Evolutionary conservation across 2,329 filamentous ascomycete genomes (phyloP).

Genomic region (Monilinia laxa): DNA sequence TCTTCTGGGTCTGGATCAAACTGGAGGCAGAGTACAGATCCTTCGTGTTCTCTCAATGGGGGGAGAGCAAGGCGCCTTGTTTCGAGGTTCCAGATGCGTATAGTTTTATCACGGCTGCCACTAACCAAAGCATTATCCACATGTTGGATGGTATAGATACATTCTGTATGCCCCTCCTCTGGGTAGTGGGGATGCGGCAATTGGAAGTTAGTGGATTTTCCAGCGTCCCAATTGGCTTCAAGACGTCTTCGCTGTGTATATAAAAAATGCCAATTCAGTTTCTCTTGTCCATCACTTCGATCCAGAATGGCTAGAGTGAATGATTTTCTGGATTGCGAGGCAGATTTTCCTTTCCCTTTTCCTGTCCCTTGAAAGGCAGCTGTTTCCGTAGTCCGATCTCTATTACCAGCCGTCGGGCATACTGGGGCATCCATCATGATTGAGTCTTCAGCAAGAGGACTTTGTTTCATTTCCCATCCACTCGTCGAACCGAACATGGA

Average conservation of each 20-base stretch:
- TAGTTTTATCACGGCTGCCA: conserved; percentile 82
- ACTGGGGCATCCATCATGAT: conserved; percentile 21
- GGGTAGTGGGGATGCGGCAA: conserved; percentile 79
- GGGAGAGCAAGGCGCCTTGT: conserved; percentile 72
- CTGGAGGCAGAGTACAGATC: conserved; percentile 90
- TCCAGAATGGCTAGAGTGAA: conserved; percentile 48
- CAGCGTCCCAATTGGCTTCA: conserved; percentile 88
- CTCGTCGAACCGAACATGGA: conserved; percentile 36
- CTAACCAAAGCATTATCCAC: conserved; percentile 84
- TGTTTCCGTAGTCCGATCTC: not conserved
- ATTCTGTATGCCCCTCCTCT: conserved; percentile 84
- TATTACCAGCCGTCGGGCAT: not conserved
- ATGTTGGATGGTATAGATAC: conserved; percentile 93
- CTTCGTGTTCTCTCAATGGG: conserved; percentile 74
- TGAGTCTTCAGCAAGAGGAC: conserved; percentile 12
- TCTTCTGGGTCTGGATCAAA: conserved; percentile 87
- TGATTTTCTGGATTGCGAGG: conserved; percentile 24
- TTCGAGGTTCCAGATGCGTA: conserved; percentile 82
- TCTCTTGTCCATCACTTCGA: conserved; percentile 53
- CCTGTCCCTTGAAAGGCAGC: not conserved
- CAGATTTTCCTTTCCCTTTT: conserved; percentile 6
- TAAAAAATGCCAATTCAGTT: conserved; percentile 88
- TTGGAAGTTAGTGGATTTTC: conserved; percentile 81
- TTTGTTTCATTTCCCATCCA: conserved; percentile 15
- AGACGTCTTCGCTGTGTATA: conserved; percentile 83